Evolutionary conservation across 768 basidiomycete genomes (phyloP).

Genomic region (Guyanaporus albipodus): DNA sequence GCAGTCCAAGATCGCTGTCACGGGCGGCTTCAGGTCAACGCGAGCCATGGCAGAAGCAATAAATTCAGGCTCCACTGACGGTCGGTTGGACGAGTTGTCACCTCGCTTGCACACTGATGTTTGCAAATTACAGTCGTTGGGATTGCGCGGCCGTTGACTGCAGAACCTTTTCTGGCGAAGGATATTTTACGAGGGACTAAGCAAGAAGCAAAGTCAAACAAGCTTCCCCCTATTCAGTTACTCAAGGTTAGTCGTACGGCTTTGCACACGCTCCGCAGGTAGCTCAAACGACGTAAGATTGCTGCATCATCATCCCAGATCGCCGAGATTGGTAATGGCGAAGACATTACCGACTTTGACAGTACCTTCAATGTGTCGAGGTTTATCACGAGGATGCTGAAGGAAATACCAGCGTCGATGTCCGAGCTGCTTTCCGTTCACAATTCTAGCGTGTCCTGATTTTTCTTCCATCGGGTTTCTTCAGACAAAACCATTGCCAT

Average conservation of each 20-base stretch:
- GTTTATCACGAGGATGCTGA: conserved; percentile 29
- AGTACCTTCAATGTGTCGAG: conserved; percentile 30
- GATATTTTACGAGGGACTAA: conserved; percentile 27
- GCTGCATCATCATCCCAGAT: conserved; percentile 30
- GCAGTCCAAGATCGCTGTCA: conserved; percentile 26
- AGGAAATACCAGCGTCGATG: conserved; percentile 30
- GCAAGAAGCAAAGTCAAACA: conserved; percentile 21
- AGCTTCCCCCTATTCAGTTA: conserved; percentile 37
- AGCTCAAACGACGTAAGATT: conserved; percentile 17
- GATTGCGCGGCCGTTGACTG: conserved; percentile 28
- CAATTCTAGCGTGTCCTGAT: neutral
- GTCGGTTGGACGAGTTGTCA: conserved; percentile 13
- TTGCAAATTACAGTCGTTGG: conserved; percentile 22
- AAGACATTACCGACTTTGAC: conserved; percentile 31
- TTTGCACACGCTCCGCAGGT: neutral
- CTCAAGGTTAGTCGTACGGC: conserved; percentile 21
- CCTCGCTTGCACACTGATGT: neutral
- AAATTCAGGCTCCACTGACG: conserved; percentile 20
- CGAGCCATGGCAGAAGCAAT: conserved; percentile 30
- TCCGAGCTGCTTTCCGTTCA: conserved; percentile 28
- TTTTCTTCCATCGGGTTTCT: neutral
- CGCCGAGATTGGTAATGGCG: conserved; percentile 33
- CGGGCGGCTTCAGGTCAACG: conserved; percentile 30
- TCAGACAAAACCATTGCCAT: neutral
- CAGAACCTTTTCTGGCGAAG: conserved; percentile 29